These are phyloP conservation scores for Cryptococcus neoformans DNA, from an alignment of 1,284 basidiomycete species.

Conservation along the genomic window DNA sequence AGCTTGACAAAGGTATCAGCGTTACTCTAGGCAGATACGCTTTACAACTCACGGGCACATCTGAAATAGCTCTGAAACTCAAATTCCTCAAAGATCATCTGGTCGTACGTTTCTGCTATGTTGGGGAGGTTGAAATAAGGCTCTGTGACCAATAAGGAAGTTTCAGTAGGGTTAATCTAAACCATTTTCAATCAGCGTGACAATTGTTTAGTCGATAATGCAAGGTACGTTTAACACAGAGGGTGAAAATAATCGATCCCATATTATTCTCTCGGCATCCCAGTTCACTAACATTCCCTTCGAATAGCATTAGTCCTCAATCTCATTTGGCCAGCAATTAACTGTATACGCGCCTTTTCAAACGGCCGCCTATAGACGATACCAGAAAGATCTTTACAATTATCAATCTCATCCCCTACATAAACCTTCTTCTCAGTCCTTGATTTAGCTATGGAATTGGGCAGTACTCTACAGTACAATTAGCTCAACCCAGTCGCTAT, in stretches of 20 bases:
- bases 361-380: constrained; percentile 77
- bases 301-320: background rate
- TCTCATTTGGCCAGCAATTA: too few species aligned
- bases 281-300: constrained; percentile 88
- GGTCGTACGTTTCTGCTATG: constrained; percentile 85
- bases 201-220: background rate
- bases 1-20: constrained; percentile 53
- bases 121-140: constrained; percentile 90
- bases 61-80: constrained; percentile 81
- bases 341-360: constrained; percentile 61
- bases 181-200: background rate
- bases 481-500: background rate
- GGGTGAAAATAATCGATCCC: constrained; percentile 78
- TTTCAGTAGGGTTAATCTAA: constrained; percentile 68
- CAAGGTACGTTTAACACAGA: constrained; percentile 63
- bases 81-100: constrained; percentile 94
- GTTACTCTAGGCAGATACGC: background rate
- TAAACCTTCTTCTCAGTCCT: constrained; percentile 74
- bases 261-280: constrained; percentile 86
- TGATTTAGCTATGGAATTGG: constrained; percentile 75
- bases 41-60: constrained; percentile 63
- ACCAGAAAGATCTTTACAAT: constrained; percentile 71
- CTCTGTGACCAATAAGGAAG: constrained; percentile 81
- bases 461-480: constrained; percentile 54
- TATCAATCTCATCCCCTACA: constrained; percentile 73